Base-by-base conservation (phyloP, 352 stramenopile genomes). In the Globisporangium cystogenes region DNA sequence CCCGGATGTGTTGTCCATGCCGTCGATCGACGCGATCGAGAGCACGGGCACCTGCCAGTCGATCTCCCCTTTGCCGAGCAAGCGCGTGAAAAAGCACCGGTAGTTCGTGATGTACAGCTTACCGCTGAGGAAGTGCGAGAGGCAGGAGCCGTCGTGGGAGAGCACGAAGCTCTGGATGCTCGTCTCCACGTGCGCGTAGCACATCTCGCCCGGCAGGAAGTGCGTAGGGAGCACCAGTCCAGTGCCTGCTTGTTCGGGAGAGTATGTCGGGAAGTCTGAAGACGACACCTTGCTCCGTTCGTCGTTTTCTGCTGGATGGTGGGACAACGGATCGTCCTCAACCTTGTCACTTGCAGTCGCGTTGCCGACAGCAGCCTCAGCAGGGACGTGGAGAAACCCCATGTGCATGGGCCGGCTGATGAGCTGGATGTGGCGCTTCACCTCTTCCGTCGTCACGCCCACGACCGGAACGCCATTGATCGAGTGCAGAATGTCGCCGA, bases 71-170 rank as follows among this genome's bases (percentile, higher is more conserved):
- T 52, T 57, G 29, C 61, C 73, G 16, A 88, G 57, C 8, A 86
- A 23, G 11, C 69, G 69, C 18, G 68, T 84, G 62, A 92, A 94
- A 29, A 89, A 68, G 40, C 83, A 94, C 10, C 83, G 81, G 45
- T 92, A 94, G 58, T 87, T 94, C 14, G 79, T 92, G 39, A 94
- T 77, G 45, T 81, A 92, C 47, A 94, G 67, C 47, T 85, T 87
- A 3, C 83, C 83, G 29, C 68, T 79, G 40, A 89, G 74, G 45
- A 87, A 88, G 46, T 90, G 78, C 37, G 76, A 67, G 21, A 83
- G 48, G 23, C 79, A 90, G 15, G 79, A 82, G 33, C 80, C 80
- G 45, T 91, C 74, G 29, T 84, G 66, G 12, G 79, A 76, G 1
- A 87, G 57, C 26, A 81, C 66, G 20, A 85, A 72, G 50, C 68